These are phyloP conservation scores for Trichoderma sp. DNA, from an alignment of 2,329 filamentous ascomycete genomes.

Conservation along the genomic window DNA sequence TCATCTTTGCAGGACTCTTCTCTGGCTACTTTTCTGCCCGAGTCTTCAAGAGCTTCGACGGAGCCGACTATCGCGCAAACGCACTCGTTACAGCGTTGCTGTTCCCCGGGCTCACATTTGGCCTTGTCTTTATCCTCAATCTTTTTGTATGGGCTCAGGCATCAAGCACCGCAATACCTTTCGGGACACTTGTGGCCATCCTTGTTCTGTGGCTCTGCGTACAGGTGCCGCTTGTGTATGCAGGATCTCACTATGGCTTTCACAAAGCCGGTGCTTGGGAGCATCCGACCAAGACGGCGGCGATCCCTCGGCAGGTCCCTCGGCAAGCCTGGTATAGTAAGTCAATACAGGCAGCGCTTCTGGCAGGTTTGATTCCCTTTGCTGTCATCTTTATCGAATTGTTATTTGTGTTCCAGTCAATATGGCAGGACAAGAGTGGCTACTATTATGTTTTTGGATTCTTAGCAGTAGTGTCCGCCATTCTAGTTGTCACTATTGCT, in stretches of 20 bases:
- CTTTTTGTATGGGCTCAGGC: constrained; percentile 89
- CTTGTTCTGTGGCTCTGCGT: constrained; percentile 78
- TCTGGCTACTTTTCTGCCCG: constrained; percentile 85
- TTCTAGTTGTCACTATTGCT: constrained; percentile 72
- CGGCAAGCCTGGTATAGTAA: constrained; percentile 71
- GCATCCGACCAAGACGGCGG: constrained; percentile 74
- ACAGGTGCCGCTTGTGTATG: constrained; percentile 79
- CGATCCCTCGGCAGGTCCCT: constrained; percentile 71
- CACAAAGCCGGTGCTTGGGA: constrained; percentile 66
- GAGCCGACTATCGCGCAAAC: constrained; percentile 71
- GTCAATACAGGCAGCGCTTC: constrained; percentile 59
- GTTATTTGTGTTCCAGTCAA: constrained; percentile 78
- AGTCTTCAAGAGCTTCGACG: constrained; percentile 80
- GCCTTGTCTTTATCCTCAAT: constrained; percentile 74
- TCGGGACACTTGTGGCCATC: constrained; percentile 71
- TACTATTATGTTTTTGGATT: constrained; percentile 94
- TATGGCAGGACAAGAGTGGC: constrained; percentile 87
- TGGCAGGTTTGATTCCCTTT: constrained; percentile 78
- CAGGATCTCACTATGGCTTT: constrained; percentile 75
- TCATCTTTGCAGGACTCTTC: constrained; percentile 77
- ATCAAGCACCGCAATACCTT: constrained; percentile 81
- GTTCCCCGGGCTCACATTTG: constrained; percentile 75
- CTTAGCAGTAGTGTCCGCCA: constrained; percentile 67
- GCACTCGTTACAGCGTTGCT: constrained; percentile 72
- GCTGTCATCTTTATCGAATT: constrained; percentile 86